These are phyloP conservation scores for Neofusicoccum kwambonambiense DNA, from an alignment of 2,329 filamentous ascomycete species.

Conservation along the genomic window DNA sequence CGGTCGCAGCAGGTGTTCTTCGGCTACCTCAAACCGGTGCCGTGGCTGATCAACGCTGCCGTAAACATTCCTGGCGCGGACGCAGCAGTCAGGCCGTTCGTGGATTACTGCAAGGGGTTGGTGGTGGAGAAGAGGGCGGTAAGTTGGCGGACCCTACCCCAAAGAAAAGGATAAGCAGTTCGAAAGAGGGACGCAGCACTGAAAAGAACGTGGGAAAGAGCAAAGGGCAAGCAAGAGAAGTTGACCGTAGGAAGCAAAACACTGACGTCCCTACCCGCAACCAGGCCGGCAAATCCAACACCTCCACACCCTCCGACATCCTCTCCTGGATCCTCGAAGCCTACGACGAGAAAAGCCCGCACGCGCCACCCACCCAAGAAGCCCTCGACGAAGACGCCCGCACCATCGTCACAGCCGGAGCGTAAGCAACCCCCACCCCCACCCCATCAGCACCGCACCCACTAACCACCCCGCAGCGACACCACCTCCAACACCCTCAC, in stretches of 20 bases:
- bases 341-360: neutral
- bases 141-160: neutral
- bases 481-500: slow-evolving; percentile 20
- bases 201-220: no score
- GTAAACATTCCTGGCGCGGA: neutral
- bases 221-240: neutral
- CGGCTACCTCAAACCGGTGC: neutral
- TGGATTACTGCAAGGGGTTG: neutral
- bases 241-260: neutral
- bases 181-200: neutral
- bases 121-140: slow-evolving; percentile 11
- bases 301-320: neutral
- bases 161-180: rapidly evolving
- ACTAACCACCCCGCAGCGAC: neutral
- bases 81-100: neutral
- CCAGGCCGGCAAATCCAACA: neutral
- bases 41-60: neutral
- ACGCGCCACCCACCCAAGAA: neutral
- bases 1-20: slow-evolving; percentile 24
- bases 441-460: neutral
- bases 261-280: no score
- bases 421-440: neutral
- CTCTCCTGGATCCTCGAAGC: neutral
- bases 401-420: slow-evolving; percentile 32
- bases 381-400: slow-evolving; percentile 11